Base-by-base conservation (phyloP, 2,329 filamentous ascomycete genomes). In the Fonsecaea pugnacius region DNA sequence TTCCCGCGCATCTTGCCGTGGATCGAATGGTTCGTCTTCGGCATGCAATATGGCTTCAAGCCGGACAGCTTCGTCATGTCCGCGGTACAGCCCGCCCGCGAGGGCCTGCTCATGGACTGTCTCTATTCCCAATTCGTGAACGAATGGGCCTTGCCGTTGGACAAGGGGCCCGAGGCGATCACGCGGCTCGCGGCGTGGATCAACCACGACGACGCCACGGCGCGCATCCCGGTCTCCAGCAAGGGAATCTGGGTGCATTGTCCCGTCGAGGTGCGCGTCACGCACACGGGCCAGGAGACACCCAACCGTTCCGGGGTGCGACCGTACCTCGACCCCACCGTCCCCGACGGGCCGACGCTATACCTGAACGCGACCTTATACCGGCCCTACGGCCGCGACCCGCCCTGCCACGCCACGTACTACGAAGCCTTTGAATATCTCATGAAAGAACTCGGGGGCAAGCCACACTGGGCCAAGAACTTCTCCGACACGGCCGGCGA, bases 111-210 rank as follows among this genome's bases (percentile, higher is more conserved):
- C 58, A 94, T 99, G 91, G 95, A 99, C 80, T 99, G 95, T 73
- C 85, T 98, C 5, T 99, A 97, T 81, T 94, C 91, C n/a, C 95
- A 99, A 75, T 96, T 92, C 72, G 95, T 99, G 69, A 97, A 99
- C 76, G 95, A 99, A 76, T 99, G 95, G 95, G 94, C 94, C 0
- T 84, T 99, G 6, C 94, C 95, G 1, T 83, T 99, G 0, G 82
- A 87, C 68, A 89, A 90, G 70, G 95, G 95, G 0, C 94, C 94
- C 14, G 93, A 97, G 77, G 93, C 92, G 7, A 86, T 99, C 50
- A 84, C 82, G 35, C 87, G 95, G 9, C 84, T 99, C 12, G 91
- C 89, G 43, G 89, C 91, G 54, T 99, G 95, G 95, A 83, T 99
- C 59, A 84, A 86, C 18, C 90, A 95, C 71, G 79, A 84, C 69